These are phyloP conservation scores for Euphorbia neoarborescens DNA, from an alignment of 441 rosid genomes.

Conservation along the genomic window DNA sequence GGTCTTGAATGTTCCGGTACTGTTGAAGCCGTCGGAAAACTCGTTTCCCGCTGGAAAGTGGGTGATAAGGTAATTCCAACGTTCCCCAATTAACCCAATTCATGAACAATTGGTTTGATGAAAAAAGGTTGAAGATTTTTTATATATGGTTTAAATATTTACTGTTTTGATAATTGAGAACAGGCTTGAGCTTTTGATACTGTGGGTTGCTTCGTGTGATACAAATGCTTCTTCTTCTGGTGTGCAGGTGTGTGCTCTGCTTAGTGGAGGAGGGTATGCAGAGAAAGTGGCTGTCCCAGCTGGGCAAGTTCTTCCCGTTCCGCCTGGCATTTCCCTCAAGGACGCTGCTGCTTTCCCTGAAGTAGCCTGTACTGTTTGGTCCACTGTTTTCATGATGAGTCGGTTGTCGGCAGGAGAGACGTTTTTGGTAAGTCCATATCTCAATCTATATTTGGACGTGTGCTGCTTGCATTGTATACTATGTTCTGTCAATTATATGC, in stretches of 20 bases:
- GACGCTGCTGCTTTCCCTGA: conserved; percentile 83
- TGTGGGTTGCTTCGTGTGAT: not conserved
- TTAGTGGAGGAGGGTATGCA: conserved; percentile 83
- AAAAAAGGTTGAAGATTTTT: not conserved
- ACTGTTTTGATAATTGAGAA: not conserved
- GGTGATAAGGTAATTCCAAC: conserved; percentile 55
- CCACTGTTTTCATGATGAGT: conserved; percentile 78
- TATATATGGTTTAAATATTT: not conserved
- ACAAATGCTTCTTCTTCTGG: not conserved
- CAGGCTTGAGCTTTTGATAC: not conserved
- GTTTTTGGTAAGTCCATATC: conserved; percentile 44
- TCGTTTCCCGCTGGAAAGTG: conserved; percentile 68
- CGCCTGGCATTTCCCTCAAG: conserved; percentile 50
- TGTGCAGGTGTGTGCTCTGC: conserved; percentile 74
- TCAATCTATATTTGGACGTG: not conserved
- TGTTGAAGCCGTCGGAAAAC: conserved; percentile 48
- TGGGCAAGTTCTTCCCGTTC: conserved; percentile 66
- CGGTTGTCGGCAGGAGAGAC: conserved; percentile 60
- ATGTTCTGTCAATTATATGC: not conserved
- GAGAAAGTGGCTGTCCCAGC: conserved; percentile 83
- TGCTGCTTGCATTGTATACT: not conserved
- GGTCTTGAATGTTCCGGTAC: conserved; percentile 90
- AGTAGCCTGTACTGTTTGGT: conserved; percentile 95
- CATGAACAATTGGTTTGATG: not conserved
- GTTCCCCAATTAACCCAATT: not conserved